These are phyloP conservation scores for Acanthamoeba triangularis DNA, from an alignment of 208 protist genomes.

Conservation along the genomic window DNA sequence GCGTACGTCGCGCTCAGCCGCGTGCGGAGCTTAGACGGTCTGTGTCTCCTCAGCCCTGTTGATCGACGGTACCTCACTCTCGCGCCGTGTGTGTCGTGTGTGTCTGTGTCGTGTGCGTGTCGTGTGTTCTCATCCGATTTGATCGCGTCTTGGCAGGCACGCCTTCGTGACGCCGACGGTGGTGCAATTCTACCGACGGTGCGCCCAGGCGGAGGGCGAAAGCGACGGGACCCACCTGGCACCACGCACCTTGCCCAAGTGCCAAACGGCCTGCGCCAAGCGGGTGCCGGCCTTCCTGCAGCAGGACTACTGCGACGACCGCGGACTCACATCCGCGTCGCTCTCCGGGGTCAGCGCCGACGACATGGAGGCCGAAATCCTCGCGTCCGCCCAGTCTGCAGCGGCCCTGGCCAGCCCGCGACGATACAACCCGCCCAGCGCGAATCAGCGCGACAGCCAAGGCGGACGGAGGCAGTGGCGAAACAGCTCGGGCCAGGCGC, in stretches of 20 bases:
- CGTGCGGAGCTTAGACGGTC: not conserved
- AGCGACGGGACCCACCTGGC: not conserved
- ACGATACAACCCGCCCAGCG: not conserved
- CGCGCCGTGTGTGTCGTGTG: no score
- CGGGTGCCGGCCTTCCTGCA: not conserved
- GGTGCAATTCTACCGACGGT: not conserved
- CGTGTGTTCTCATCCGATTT: not conserved
- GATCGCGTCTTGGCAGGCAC: not conserved
- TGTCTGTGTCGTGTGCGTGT: no score
- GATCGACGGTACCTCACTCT: not conserved
- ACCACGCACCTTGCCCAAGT: not conserved
- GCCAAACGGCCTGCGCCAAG: not conserved
- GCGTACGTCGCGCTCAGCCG: constrained; percentile 20
- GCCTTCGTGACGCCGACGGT: not conserved
- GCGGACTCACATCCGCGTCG: not conserved
- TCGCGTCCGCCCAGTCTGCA: not conserved
- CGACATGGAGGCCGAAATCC: not conserved
- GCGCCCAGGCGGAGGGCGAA: not conserved
- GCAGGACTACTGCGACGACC: not conserved
- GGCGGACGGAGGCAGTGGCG: not conserved
- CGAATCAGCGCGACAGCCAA: not conserved
- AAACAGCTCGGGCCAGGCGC: not conserved
- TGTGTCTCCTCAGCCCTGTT: not conserved
- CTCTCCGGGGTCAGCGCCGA: not conserved
- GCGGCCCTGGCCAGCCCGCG: not conserved